These are phyloP conservation scores for Aplosporella prunicola DNA, from an alignment of 2,329 filamentous ascomycete genomes.

Conservation along the genomic window DNA sequence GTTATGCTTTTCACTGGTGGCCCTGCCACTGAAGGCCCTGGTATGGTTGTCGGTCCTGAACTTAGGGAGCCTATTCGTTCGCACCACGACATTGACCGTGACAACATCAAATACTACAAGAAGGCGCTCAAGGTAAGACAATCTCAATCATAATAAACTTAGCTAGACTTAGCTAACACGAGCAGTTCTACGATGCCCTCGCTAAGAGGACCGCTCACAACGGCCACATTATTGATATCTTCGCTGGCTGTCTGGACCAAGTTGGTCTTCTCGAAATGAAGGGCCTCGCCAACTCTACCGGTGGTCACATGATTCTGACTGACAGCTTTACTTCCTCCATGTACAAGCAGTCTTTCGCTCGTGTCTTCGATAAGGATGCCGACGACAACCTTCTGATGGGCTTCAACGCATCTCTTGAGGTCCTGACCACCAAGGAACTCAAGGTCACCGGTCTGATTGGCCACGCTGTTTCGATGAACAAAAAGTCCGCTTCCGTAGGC, in stretches of 20 bases:
- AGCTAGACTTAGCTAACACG: constrained; percentile 11
- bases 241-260: constrained; percentile 93
- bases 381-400: constrained; percentile 95
- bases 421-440: constrained; percentile 92
- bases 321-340: constrained; percentile 98
- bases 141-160: not conserved
- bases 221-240: constrained; percentile 94
- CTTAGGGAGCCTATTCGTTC: constrained; percentile 93
- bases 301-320: constrained; percentile 95
- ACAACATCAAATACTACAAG: constrained; percentile 99
- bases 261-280: constrained; percentile 98
- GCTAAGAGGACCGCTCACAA: constrained; percentile 94
- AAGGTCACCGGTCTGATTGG: constrained; percentile 97
- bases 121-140: constrained; percentile 81
- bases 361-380: constrained; percentile 93
- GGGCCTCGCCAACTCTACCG: constrained; percentile 87
- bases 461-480: constrained; percentile 92
- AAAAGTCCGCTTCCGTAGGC: constrained; percentile 92
- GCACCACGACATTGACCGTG: constrained; percentile 96
- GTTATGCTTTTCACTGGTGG: constrained; percentile 98
- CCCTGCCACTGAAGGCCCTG: constrained; percentile 88
- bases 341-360: constrained; percentile 97
- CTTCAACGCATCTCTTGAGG: constrained; percentile 93
- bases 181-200: constrained; percentile 82
- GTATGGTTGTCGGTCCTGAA: constrained; percentile 93